Conservation (phyloP, 768 basidiomycete species). For the Royoungia palumana region DNA sequence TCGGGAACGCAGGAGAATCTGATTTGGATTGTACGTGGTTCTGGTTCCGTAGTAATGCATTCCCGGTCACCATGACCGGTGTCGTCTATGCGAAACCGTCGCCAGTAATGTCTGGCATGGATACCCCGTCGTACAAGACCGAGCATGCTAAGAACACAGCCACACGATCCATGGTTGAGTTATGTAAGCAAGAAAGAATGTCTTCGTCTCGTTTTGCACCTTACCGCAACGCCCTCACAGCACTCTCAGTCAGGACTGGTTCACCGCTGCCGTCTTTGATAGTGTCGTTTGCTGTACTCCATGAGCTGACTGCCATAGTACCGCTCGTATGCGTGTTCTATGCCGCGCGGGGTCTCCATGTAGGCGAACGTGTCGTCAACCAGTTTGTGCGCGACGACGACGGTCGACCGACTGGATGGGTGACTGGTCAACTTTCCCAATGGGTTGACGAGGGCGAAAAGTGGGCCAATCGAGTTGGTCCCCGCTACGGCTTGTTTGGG, state of each 20-base stretch:
- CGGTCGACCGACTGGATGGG: constrained; percentile 35
- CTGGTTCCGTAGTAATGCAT: constrained; percentile 1
- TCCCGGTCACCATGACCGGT: constrained; percentile 18
- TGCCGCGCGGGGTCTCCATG: constrained; percentile 57
- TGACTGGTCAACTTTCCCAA: constrained; percentile 39
- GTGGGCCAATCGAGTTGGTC: constrained; percentile 68
- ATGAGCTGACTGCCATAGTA: constrained; percentile 79
- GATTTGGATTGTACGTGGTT: constrained; percentile 35
- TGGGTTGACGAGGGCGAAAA: constrained; percentile 81
- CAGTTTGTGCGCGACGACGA: constrained; percentile 27
- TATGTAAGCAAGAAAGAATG: constrained; percentile 25
- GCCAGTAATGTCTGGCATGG: constrained; percentile 2
- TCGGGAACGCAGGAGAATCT: constrained; percentile 39
- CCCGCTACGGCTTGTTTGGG: constrained; percentile 78
- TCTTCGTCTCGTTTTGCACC: constrained; percentile 36
- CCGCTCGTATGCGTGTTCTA: constrained; percentile 77
- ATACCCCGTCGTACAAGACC: constrained; percentile 2
- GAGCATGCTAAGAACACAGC: too few relatives aligned
- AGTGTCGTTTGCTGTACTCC: constrained; percentile 79
- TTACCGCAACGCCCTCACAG: constrained; percentile 53
- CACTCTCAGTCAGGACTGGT: constrained; percentile 65
- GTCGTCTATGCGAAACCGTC: constrained; percentile 25
- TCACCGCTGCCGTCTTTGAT: constrained; percentile 71
- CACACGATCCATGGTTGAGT: background rate
- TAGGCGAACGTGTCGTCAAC: constrained; percentile 64